Conservation (phyloP, 164 flowering plant genomes). For the Vitis amurensis region DNA sequence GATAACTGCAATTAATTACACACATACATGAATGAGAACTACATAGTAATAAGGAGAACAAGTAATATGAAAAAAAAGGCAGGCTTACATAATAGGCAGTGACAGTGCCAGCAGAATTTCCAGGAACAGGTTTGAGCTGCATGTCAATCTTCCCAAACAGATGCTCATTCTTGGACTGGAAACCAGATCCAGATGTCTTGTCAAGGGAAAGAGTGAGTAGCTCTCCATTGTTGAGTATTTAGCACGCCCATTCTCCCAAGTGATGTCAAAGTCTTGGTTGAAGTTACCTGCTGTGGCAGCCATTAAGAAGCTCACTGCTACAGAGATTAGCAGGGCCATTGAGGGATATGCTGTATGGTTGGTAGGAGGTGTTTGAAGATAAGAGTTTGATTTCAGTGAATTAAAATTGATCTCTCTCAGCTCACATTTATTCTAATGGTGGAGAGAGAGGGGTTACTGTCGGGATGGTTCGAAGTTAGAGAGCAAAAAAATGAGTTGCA, state of each 20-base stretch:
- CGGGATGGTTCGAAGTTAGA: no score
- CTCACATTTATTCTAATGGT: no score
- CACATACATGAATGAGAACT: background rate
- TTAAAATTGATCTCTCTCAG: no score
- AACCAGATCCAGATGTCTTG: conserved; percentile 52
- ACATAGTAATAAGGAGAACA: background rate
- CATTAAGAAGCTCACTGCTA: background rate
- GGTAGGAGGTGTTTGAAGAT: no score
- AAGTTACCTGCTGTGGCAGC: conserved; percentile 21
- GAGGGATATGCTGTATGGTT: background rate
- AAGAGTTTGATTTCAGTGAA: no score
- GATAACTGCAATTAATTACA: conserved; percentile 21
- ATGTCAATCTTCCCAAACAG: conserved; percentile 47
- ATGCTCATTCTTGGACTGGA: conserved; percentile 43
- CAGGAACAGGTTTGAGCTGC: conserved; percentile 29
- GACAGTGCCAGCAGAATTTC: conserved; percentile 66
- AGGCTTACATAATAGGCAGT: conserved; percentile 50
- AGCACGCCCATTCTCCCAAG: conserved; percentile 29
- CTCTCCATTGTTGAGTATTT: conserved; percentile 38
- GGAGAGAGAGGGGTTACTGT: no score
- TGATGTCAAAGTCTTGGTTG: conserved; percentile 18
- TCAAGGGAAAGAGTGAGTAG: conserved; percentile 51
- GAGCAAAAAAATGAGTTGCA: no score
- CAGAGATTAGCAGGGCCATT: background rate
- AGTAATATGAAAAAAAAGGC: background rate